phyloP scores from a whole-genome alignment of 805 yeast genomes.

The Zygosaccharomyces siamensis region DNA sequence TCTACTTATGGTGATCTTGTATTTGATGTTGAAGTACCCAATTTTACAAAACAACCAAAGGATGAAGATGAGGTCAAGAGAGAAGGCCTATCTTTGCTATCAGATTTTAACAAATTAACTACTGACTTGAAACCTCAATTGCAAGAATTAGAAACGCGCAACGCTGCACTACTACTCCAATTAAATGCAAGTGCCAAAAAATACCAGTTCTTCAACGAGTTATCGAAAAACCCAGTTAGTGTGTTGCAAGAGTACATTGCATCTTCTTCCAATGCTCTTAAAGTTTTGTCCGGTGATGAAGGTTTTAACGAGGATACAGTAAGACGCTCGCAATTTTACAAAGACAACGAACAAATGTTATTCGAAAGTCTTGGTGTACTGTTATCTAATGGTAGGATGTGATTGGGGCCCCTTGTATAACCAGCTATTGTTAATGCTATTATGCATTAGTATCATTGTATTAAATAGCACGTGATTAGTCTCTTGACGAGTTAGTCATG shows the following conservation, averaged over 20 bases:
- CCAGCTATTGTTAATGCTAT: neutral
- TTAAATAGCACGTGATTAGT: neutral
- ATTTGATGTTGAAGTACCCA: slow-evolving; percentile 66
- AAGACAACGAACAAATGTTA: slow-evolving; percentile 60
- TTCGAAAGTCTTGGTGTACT: slow-evolving; percentile 75
- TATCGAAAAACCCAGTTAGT: slow-evolving; percentile 71
- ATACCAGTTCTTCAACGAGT: slow-evolving; percentile 69
- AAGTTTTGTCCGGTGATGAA: slow-evolving; percentile 83
- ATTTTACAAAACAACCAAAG: slow-evolving; percentile 29
- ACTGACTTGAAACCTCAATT: slow-evolving; percentile 38
- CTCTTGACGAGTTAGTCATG: neutral
- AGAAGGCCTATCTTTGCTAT: slow-evolving; percentile 28
- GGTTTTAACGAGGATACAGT: slow-evolving; percentile 85
- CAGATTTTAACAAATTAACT: slow-evolving; percentile 29
- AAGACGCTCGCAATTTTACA: slow-evolving; percentile 75
- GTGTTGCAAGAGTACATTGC: slow-evolving; percentile 71
- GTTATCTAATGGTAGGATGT: slow-evolving; percentile 41
- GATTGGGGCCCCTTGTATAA: slow-evolving; percentile 1
- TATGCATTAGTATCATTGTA: neutral
- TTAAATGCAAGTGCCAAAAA: slow-evolving; percentile 54
- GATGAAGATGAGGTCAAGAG: slow-evolving; percentile 27
- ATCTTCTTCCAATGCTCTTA: slow-evolving; percentile 78
- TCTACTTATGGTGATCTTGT: slow-evolving; percentile 76
- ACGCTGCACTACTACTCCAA: slow-evolving; percentile 44
- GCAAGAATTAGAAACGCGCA: slow-evolving; percentile 41